These are phyloP conservation scores for Gossypioides kirkii DNA, from an alignment of 345 rosid species.

Conservation along the genomic window DNA sequence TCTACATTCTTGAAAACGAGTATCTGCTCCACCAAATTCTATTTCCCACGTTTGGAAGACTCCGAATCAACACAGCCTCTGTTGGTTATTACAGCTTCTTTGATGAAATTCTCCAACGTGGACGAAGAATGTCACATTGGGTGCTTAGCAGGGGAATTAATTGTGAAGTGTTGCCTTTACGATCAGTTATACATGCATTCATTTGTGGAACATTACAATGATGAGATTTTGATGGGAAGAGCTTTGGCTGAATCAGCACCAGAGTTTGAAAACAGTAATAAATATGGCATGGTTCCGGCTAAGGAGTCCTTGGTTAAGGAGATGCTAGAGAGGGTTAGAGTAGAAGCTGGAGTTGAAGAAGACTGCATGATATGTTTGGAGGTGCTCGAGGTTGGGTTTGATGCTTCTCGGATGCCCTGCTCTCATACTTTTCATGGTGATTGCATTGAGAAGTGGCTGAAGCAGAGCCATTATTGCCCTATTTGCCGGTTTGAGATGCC, in stretches of 20 bases:
- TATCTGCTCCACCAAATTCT: background rate
- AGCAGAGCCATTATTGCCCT: conserved; percentile 8
- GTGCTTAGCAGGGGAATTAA: background rate
- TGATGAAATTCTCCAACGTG: background rate
- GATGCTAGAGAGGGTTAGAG: background rate
- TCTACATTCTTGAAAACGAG: background rate
- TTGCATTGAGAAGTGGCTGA: conserved; percentile 1
- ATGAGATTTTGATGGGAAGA: background rate
- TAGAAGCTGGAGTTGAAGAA: background rate
- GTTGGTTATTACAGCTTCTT: background rate
- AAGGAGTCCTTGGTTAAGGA: background rate
- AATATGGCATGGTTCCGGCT: background rate
- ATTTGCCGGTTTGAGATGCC: background rate
- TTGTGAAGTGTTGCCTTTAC: background rate
- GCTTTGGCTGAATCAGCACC: background rate
- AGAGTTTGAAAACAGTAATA: background rate
- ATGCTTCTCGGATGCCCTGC: background rate
- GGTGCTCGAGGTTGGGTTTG: background rate
- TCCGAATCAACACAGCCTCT: background rate
- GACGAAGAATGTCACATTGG: background rate
- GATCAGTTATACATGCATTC: background rate
- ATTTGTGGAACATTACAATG: background rate
- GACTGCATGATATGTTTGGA: conserved; percentile 10
- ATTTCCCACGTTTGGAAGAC: background rate
- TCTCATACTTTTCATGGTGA: background rate